These are phyloP conservation scores for Malus hybrid DNA, from an alignment of 331 rosid genomes.

Conservation along the genomic window DNA sequence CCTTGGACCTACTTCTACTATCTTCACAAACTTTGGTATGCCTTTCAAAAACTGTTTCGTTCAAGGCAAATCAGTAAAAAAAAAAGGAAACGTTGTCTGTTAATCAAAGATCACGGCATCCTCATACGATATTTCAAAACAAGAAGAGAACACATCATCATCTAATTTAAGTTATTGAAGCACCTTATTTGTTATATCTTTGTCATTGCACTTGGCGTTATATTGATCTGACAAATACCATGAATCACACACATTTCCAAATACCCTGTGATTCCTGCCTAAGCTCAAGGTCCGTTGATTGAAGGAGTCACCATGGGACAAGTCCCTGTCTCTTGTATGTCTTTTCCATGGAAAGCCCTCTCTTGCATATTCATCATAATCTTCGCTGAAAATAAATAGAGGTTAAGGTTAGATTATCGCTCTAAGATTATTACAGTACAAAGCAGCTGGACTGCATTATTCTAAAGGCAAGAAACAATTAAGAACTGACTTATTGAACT, in stretches of 20 bases:
- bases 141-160: neutral
- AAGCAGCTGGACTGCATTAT: neutral
- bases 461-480: neutral
- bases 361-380: slow-evolving; percentile 35
- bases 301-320: slow-evolving; percentile 37
- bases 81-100: neutral
- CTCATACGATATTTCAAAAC: neutral
- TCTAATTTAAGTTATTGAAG: slow-evolving; percentile 3
- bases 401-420: slow-evolving; percentile 7
- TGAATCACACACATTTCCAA: slow-evolving; percentile 41
- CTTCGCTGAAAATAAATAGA: slow-evolving; percentile 49
- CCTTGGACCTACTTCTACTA: slow-evolving; percentile 95
- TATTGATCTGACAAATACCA: slow-evolving; percentile 30
- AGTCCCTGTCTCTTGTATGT: slow-evolving; percentile 54
- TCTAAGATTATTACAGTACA: neutral
- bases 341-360: slow-evolving; percentile 72
- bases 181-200: slow-evolving; percentile 50
- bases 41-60: slow-evolving; percentile 52
- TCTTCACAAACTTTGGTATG: slow-evolving; percentile 70
- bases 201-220: slow-evolving; percentile 28
- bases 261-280: slow-evolving; percentile 34
- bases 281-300: slow-evolving; percentile 30
- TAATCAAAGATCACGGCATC: neutral
- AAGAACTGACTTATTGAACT: neutral
- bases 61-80: neutral